A percentile compares a stretch with the other conserved stretches of the same genome.
Conservation (phyloP, 768 basidiomycete genomes). For the Boletus coccyginus region DNA sequence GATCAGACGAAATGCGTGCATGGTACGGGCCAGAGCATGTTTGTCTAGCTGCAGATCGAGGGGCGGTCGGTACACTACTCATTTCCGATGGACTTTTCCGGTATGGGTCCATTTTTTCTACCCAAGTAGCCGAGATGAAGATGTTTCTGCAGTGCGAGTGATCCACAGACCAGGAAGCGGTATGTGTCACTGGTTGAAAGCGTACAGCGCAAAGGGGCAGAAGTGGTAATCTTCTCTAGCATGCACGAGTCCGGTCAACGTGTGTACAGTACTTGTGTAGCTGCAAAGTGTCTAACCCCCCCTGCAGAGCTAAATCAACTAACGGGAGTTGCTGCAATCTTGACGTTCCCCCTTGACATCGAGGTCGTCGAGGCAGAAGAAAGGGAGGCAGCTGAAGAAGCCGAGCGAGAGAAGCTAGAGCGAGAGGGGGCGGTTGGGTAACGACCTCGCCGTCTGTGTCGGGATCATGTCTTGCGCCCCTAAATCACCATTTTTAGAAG, state of each 20-base stretch:
- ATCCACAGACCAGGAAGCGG: constrained; percentile 71
- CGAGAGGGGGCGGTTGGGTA: constrained; percentile 6
- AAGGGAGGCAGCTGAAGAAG: constrained; percentile 59
- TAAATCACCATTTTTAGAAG: background rate
- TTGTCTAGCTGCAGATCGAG: constrained; percentile 83
- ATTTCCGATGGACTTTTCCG: constrained; percentile 96
- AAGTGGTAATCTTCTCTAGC: constrained; percentile 96
- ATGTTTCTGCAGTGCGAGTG: constrained; percentile 59
- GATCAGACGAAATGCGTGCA: constrained; percentile 89
- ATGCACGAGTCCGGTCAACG: constrained; percentile 99
- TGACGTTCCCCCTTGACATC: constrained; percentile 93
- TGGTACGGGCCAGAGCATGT: constrained; percentile 99
- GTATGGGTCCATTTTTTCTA: constrained; percentile 37
- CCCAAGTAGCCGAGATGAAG: background rate
- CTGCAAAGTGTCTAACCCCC: background rate
- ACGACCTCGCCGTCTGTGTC: background rate
- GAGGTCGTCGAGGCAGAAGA: constrained; percentile 96
- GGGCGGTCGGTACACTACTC: constrained; percentile 89
- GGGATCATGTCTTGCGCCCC: background rate
- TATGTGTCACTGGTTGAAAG: constrained; percentile 89
- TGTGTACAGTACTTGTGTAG: constrained; percentile 39
- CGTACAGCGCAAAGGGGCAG: constrained; percentile 84
- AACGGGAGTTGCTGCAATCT: constrained; percentile 91
- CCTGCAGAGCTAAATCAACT: constrained; percentile 87
- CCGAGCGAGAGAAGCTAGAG: constrained; percentile 19